A percentile compares a stretch with the other conserved stretches of the same genome.
Evolutionary conservation across 2,329 filamentous ascomycete species (phyloP).

Genomic region (Eurotiales sp.): DNA sequence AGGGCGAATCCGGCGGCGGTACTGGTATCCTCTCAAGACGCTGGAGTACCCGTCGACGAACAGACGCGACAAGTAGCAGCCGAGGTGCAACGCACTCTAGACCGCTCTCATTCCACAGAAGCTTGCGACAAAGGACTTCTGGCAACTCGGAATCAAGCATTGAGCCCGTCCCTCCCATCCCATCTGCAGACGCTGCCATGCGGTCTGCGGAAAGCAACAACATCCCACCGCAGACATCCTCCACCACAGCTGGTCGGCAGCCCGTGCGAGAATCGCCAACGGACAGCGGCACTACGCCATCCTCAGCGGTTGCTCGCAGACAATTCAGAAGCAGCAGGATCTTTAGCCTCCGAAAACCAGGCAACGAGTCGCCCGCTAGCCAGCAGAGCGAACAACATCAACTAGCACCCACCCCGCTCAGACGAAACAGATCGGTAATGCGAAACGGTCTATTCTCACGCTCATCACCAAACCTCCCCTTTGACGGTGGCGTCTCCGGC

Average conservation of each 20-base stretch:
- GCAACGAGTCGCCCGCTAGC: slow-evolving; percentile 3
- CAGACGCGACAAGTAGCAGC: no score
- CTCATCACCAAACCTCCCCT: slow-evolving; percentile 12
- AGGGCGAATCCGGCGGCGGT: neutral
- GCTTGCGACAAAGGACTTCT: neutral
- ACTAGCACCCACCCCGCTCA: neutral
- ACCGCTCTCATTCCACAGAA: slow-evolving; percentile 9
- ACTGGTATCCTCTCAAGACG: slow-evolving; percentile 9
- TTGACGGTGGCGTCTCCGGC: neutral
- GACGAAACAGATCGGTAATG: slow-evolving; percentile 5
- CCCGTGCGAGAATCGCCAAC: neutral
- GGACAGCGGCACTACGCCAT: neutral
- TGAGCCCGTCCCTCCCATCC: neutral
- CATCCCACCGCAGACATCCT: neutral
- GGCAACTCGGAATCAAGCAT: neutral
- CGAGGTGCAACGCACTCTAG: slow-evolving; percentile 2
- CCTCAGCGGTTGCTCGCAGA: neutral
- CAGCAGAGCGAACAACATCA: slow-evolving; percentile 1
- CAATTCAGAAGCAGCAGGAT: slow-evolving; percentile 5
- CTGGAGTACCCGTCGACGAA: slow-evolving; percentile 14
- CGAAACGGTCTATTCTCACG: slow-evolving; percentile 12
- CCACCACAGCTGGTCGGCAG: neutral
- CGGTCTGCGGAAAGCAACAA: neutral
- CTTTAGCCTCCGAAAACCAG: slow-evolving; percentile 11
- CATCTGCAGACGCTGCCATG: neutral